Base-by-base conservation (phyloP, 306 rosid genomes). In the Vicia villosa region DNA sequence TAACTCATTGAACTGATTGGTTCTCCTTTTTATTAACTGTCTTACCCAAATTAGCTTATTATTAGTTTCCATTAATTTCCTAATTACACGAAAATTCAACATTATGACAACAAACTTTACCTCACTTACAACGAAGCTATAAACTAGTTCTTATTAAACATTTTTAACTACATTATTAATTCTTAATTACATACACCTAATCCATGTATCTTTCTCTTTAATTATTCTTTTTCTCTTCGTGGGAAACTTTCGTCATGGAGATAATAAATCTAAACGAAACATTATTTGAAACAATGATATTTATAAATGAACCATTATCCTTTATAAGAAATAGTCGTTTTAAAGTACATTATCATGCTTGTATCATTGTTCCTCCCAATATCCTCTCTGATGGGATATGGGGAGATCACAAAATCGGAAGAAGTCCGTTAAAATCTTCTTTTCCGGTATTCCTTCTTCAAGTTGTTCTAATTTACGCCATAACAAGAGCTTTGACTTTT, bases 371-470 rank as follows among this genome's bases (percentile, higher is more conserved):
- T 10, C 83, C 80, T 2, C 83, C 83, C 14, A n/a, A 56, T 20
- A 38, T 68, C 24, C 19, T 51, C 5, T 79, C 83, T 0, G 74
- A 74, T 63, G 83, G 83, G 13, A 19, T 74, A 37, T 80, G 69
- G 73, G 83, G 73, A 36, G n/a, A 0, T 12, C 73, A 55, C 37
- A 3, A 0, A 4, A 11, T 10, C 13, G 16, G 58, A 5, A 66
- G 10, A 3, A 5, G 26, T 11, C 83, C 77, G 8, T 42, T 19
- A 17, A 63, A 1, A 17, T 74, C 80, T 0, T 63, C 70, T 28
- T 63, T 63, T 1, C 82, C 89, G 3, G 20, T 77, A 8, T 61
- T 86, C 22, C 77, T 84, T 78, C 26, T 83, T 36, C 88, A 84
- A 57, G 19, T 84, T 19, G 0, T 70, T 22, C 5, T 84, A 1